Base-by-base conservation (phyloP, 2,329 filamentous ascomycete species). In the Periconia sp. region DNA sequence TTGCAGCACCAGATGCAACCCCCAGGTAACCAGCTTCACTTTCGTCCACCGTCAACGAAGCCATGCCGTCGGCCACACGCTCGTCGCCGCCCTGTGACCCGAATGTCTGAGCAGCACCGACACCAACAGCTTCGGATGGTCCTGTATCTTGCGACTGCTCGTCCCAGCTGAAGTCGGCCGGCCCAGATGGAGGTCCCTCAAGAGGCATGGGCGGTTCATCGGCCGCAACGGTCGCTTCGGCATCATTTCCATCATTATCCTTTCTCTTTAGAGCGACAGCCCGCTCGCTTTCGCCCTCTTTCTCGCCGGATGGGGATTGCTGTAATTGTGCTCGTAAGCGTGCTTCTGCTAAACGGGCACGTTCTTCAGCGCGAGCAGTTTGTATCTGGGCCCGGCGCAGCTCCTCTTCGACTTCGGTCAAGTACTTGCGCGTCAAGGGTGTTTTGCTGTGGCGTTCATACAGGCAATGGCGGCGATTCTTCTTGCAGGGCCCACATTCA, bases 391-490 rank as follows among this genome's bases (percentile, higher is more conserved):
- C 34, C 16, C 44, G 36, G 13, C 43, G 43, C 13, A 50, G 43
- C 15, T 44, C 36, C 33, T 48, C 36, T 30, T 48, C 44, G 21
- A 50, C 30, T 16, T 47, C 39, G 17, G 43, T 50, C 28, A 50
- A 34, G 26, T 41, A 36, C 25, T 71, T 77, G 30, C 76, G 65
- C 4, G 76, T 79, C 46, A 78, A 59, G 4, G 75, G 76, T 10
- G 76, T 78, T 31, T 71, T 67, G n/a, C 68, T 66, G 36, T 76
- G 71, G 48, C 73, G 75, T 51, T 78, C 76, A 42, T 79, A 79
- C 5, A 77, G 59, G 46, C 76, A 79, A 46, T 75, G 71, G 11
- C 76, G 61, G 29, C 71, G 65, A 50, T 76, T 74, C 42, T 71
- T 72, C 34, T 68, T 55, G 51, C 75, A 42, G 5, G 40, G 40